Evolutionary conservation across 805 yeast genomes (phyloP).

Genomic region (Zygosaccharomyces rouxii): DNA sequence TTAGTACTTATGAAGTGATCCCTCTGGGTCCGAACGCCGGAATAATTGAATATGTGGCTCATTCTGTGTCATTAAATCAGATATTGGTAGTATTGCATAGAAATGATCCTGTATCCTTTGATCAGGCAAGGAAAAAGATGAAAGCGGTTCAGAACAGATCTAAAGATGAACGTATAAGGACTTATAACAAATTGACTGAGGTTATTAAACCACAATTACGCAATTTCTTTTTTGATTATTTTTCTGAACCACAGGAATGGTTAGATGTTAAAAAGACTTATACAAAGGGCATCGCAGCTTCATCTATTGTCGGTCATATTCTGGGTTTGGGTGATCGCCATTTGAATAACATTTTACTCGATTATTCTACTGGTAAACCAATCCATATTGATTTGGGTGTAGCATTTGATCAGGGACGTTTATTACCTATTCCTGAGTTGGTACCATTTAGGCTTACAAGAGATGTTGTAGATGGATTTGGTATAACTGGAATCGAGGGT

Average conservation of each 20-base stretch:
- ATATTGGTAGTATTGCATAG: conserved; percentile 62
- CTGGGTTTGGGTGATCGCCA: conserved; percentile 95
- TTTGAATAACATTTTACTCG: conserved; percentile 83
- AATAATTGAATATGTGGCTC: conserved; percentile 80
- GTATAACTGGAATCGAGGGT: conserved; percentile 80
- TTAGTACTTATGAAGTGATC: conserved; percentile 83
- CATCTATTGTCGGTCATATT: conserved; percentile 82
- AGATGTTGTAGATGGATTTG: conserved; percentile 90
- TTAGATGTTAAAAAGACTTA: conserved; percentile 58
- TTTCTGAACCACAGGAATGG: conserved; percentile 70
- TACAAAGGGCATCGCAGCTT: conserved; percentile 73
- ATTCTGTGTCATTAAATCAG: conserved; percentile 68
- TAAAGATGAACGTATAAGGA: conserved; percentile 40
- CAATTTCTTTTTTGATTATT: conserved; percentile 64
- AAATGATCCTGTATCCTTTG: conserved; percentile 45
- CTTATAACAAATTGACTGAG: conserved; percentile 44
- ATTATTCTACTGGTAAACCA: conserved; percentile 79
- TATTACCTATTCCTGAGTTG: conserved; percentile 81
- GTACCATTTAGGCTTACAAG: conserved; percentile 91
- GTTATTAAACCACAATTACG: conserved; percentile 65
- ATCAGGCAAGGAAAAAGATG: conserved; percentile 63
- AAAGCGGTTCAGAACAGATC: conserved; percentile 48
- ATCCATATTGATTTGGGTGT: conserved; percentile 95
- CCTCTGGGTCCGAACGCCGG: conserved; percentile 89
- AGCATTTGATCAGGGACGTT: conserved; percentile 90